phyloP scores from a whole-genome alignment of 495 filamentous ascomycete species.

The Penicillium cataractarum region DNA sequence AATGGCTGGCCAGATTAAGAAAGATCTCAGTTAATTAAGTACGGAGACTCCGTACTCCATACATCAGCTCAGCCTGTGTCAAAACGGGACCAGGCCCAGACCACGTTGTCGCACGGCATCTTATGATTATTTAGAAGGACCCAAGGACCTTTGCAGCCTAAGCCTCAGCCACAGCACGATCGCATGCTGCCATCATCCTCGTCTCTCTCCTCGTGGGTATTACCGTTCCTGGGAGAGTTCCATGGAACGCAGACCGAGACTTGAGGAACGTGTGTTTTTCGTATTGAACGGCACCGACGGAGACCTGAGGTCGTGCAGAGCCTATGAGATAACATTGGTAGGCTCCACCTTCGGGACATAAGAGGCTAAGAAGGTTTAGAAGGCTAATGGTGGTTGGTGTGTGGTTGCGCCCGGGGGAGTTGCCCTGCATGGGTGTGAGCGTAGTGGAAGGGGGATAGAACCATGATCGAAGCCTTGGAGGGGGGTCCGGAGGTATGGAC shows the following conservation, averaged over 20 bases:
- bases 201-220: constrained; percentile 6
- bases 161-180: neutral
- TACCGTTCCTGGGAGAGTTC: neutral
- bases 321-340: neutral
- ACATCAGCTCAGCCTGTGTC: too few species aligned
- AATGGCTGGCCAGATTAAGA: neutral
- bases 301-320: neutral
- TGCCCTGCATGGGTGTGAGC: too few species aligned
- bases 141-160: neutral
- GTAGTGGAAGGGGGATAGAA: constrained; percentile 17
- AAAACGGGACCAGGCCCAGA: neutral
- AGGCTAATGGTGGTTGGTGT: constrained; percentile 5
- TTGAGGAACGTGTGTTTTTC: constrained; percentile 7
- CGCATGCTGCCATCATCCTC: too few species aligned
- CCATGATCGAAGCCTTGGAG: constrained; percentile 18
- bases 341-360: neutral
- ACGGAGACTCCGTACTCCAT: neutral
- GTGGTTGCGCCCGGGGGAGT: too few species aligned
- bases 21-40: neutral
- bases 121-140: neutral
- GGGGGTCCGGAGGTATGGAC: constrained; percentile 6
- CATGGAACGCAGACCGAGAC: constrained; percentile 9
- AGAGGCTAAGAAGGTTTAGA: constrained; percentile 1
- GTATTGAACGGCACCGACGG: neutral
- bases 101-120: constrained; percentile 4